These are phyloP conservation scores for Aspergillus udagawae DNA, from an alignment of 2,329 filamentous ascomycete genomes.

Conservation along the genomic window DNA sequence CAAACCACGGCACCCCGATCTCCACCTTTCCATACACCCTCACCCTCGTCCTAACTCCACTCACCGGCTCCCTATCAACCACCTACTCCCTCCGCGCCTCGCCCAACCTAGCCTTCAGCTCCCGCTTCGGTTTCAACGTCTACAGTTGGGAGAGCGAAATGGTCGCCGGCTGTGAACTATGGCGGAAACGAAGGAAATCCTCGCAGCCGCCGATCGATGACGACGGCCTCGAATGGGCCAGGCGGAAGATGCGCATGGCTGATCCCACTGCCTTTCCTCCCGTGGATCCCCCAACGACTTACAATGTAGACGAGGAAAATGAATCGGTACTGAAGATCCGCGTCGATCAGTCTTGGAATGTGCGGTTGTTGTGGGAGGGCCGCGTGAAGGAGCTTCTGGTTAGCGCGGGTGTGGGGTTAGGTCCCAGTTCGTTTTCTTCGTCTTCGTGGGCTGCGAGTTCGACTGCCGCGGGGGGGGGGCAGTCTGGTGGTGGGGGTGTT, in stretches of 20 bases:
- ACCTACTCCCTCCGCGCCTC: constrained; percentile 90
- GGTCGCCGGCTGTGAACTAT: constrained; percentile 87
- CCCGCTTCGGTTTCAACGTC: constrained; percentile 92
- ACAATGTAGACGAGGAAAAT: constrained; percentile 58
- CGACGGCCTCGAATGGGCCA: constrained; percentile 42
- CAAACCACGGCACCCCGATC: constrained; percentile 32
- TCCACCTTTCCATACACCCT: constrained; percentile 88
- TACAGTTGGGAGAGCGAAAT: constrained; percentile 97
- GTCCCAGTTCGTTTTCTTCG: constrained; percentile 46
- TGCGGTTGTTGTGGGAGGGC: constrained; percentile 89
- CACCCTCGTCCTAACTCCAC: constrained; percentile 84
- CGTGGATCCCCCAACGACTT: constrained; percentile 7
- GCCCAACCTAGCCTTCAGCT: constrained; percentile 76
- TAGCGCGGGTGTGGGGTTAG: constrained; percentile 81
- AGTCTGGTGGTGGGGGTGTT: constrained; percentile 24
- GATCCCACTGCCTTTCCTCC: constrained; percentile 18
- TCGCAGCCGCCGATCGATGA: constrained; percentile 30
- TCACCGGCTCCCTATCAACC: constrained; percentile 89
- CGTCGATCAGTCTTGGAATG: constrained; percentile 80
- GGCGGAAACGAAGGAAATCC: constrained; percentile 56
- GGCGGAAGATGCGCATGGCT: constrained; percentile 32
- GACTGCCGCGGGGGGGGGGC: constrained; percentile 18
- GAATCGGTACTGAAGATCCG: constrained; percentile 86
- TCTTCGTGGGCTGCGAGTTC: constrained; percentile 23
- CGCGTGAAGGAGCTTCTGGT: constrained; percentile 89